Evolutionary conservation across 805 yeast species (phyloP), one percentile per base, ranked within the genome.

Genomic region (Yarrowia sp.): DNA sequence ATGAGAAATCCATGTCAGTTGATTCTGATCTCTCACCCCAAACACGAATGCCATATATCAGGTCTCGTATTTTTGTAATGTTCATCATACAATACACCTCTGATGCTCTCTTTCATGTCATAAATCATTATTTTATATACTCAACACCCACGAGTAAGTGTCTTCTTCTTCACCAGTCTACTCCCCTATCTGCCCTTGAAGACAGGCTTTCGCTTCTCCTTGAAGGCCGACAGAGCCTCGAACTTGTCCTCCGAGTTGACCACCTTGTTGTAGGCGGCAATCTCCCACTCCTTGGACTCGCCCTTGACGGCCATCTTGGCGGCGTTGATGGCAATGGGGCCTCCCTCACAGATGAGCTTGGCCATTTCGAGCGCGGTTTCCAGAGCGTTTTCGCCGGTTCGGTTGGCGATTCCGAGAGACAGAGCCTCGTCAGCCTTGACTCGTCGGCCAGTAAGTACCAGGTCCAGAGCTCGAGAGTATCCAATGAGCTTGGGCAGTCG

Each of bases 381-480:
- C 17, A 71, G 71, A 20, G 74, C 72, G 40, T 63, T 70, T 7
- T 70, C 70, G 3, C 70, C 74, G 13, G 71, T 72, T 33, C 75
- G 67, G 63, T 72, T 74, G 17, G 78, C 81, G 0, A 81, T 70
- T 0, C 83, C 83, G 72, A 79, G 74, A 13, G 69, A 43, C 44
- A 77, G 74, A 14, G 83, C 84, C 47, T 80, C 76, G 3, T 69
- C 68, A 1, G 80, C 81, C 12, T 72, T 66, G 44, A 81, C 76
- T 9, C 73, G 72, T 10, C 79, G 74, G 14, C 83, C 83, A 0
- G 82, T 80, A n/a, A 80, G 71, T 10, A 79, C 75, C 19, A 76
- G 71, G 69, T 84, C 86, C 81, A 82, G 80, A 14, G 87, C 85
- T 43, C 78, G 76, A 12, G 84, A 76, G 74, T 83, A 83, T 15